A percentile compares a stretch with the other conserved stretches of the same genome.
These are phyloP conservation scores for Alternaria hordeiaustralica DNA, from an alignment of 2,329 filamentous ascomycete species.

Conservation along the genomic window DNA sequence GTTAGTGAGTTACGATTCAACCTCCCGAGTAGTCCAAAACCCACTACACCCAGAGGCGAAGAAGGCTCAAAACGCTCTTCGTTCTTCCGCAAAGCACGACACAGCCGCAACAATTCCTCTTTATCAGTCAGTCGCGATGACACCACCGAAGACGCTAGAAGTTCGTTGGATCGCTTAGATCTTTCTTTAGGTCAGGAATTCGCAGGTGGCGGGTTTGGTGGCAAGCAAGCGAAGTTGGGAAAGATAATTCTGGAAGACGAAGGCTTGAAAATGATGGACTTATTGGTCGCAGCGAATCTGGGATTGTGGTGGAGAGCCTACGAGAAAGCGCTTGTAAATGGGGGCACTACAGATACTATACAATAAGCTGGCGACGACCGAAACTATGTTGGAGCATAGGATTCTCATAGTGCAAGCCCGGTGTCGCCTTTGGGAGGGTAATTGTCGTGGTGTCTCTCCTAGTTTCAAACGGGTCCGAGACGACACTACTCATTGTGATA, in stretches of 20 bases:
- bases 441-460: background rate
- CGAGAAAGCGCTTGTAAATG: constrained; percentile 56
- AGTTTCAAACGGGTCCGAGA: background rate
- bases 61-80: constrained; percentile 44
- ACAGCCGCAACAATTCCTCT: constrained; percentile 39
- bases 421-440: background rate
- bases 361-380: background rate
- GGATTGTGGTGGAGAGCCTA: constrained; percentile 93
- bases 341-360: background rate
- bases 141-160: constrained; percentile 23
- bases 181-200: constrained; percentile 79
- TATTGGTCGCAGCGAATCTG: constrained; percentile 89
- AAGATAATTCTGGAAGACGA: constrained; percentile 91
- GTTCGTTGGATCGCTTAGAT: constrained; percentile 64
- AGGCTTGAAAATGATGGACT: constrained; percentile 92
- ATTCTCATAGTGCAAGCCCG: background rate
- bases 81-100: constrained; percentile 41
- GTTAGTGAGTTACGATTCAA: constrained; percentile 93
- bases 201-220: constrained; percentile 84
- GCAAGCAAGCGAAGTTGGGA: constrained; percentile 88
- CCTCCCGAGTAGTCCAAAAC: constrained; percentile 65
- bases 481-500: background rate
- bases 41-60: constrained; percentile 39
- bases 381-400: background rate
- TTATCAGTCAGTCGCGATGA: constrained; percentile 27